Base-by-base conservation (phyloP, 2,329 filamentous ascomycete genomes). In the Aspergillus aculeatinus region DNA sequence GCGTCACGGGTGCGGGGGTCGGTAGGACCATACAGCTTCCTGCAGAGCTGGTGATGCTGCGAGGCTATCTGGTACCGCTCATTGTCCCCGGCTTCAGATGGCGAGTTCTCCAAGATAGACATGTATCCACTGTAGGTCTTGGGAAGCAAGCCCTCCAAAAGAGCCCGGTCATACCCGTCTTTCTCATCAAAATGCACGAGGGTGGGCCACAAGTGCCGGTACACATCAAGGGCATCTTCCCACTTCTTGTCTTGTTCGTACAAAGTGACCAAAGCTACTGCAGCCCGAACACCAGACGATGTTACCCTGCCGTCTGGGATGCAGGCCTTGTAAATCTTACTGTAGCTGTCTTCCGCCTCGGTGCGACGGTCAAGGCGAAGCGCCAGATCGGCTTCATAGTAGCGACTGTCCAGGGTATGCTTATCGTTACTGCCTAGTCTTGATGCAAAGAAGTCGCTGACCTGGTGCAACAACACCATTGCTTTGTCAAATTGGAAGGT, bases 71-170 rank as follows among this genome's bases (percentile, higher is more conserved):
- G 74, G 63, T 82, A 80, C 16, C 77, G 72, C 29, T 80, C 70
- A 1, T 74, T 72, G 61, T 80, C 77, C 55, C 80, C 77, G 3
- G 75, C 77, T 5, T 58, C 56, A 61, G 77, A 77, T 58, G 74
- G 72, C 23, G 79, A 76, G 11, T 75, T 68, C 56, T 81, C 78
- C 19, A 84, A 65, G n/a, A 82, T 76, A 39, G 79, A 75, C 50
- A 77, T 75, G 67, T 84, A 84, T 39, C 78, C 78, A 23, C 75
- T 69, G 64, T 80, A 81, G 52, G 83, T 75, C 61, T 81, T 75
- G 59, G 80, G 76, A 3, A 82, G 70, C 23, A 79, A 65, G 21
- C 76, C 75, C 47, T 80, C 77, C 0, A 71, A 55, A n/a, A 70
- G 60, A 0, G 59, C 58, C 6, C 67, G 65, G 51, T 80, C 78